Evolutionary conservation across 2,329 filamentous ascomycete species (phyloP).

Genomic region (Lecanicillium sp.): DNA sequence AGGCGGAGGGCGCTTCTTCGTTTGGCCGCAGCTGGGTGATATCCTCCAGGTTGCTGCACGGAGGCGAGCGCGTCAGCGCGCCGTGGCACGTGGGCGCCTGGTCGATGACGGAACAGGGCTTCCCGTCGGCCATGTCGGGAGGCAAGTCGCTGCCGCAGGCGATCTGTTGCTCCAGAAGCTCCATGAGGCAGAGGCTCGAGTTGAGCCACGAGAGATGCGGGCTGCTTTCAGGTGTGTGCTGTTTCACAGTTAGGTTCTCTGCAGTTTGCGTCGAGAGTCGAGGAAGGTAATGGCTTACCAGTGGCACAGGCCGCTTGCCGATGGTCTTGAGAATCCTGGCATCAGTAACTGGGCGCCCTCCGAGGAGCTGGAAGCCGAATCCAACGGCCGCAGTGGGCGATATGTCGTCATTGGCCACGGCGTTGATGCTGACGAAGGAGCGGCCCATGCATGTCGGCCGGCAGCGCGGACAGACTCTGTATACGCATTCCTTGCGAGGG

Average conservation of each 20-base stretch:
- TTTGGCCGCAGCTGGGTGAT: background rate
- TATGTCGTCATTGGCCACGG: slow-evolving; percentile 43
- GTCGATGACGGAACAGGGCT: slow-evolving; percentile 3
- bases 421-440: slow-evolving; percentile 44
- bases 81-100: background rate
- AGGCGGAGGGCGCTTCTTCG: background rate
- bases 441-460: slow-evolving; percentile 38
- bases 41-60: slow-evolving; percentile 5
- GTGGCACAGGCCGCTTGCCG: slow-evolving; percentile 31
- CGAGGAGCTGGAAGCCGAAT: slow-evolving; percentile 44
- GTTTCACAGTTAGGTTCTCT: no score
- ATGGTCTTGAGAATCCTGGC: slow-evolving; percentile 33
- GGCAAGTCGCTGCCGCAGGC: background rate
- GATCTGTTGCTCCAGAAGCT: slow-evolving; percentile 13
- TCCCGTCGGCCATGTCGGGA: background rate
- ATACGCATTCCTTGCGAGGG: slow-evolving; percentile 40
- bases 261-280: no score
- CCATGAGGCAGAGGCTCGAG: slow-evolving; percentile 11
- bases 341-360: slow-evolving; percentile 38
- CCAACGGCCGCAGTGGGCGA: slow-evolving; percentile 43
- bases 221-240: slow-evolving; percentile 2
- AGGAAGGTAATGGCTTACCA: slow-evolving; percentile 25
- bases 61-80: slow-evolving; percentile 2
- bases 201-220: slow-evolving; percentile 7
- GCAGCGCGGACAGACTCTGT: slow-evolving; percentile 45